phyloP scores from a whole-genome alignment of 305 asterid species.

The Plantago coronopus region DNA sequence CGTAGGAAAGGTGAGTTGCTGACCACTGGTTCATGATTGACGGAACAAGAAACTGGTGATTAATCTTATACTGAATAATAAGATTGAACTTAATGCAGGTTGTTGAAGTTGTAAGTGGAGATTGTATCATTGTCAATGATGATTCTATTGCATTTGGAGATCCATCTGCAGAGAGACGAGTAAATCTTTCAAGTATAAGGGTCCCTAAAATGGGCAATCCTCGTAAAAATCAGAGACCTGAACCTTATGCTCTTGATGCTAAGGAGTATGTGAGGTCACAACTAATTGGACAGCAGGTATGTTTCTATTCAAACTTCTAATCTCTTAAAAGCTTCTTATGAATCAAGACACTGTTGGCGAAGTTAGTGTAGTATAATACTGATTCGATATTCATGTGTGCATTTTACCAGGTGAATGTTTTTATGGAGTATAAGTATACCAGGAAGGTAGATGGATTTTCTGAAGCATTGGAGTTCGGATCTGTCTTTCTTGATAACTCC shows the following conservation, averaged over 20 bases:
- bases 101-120: conserved; percentile 89
- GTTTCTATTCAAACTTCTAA: too few species aligned
- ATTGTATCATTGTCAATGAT: conserved; percentile 84
- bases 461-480: conserved; percentile 80
- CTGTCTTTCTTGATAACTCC: conserved; percentile 67
- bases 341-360: too few species aligned
- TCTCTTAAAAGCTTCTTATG: too few species aligned
- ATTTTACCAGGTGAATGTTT: conserved; percentile 74
- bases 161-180: conserved; percentile 92
- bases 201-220: conserved; percentile 95
- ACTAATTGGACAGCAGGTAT: conserved; percentile 83
- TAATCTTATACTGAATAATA: conserved; percentile 6
- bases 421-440: conserved; percentile 95
- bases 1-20: conserved; percentile 85
- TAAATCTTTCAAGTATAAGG: conserved; percentile 93
- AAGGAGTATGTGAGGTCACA: conserved; percentile 92
- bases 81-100: conserved; percentile 48
- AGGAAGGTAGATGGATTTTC: conserved; percentile 87
- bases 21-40: too few species aligned
- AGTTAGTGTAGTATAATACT: conserved; percentile 3
- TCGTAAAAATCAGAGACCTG: conserved; percentile 86
- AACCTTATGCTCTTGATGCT: conserved; percentile 97
- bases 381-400: conserved; percentile 22
- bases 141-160: conserved; percentile 89
- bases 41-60: too few species aligned